Evolutionary conservation across 2,329 filamentous ascomycete genomes (phyloP).

Genomic region (Fusarium xylarioides): DNA sequence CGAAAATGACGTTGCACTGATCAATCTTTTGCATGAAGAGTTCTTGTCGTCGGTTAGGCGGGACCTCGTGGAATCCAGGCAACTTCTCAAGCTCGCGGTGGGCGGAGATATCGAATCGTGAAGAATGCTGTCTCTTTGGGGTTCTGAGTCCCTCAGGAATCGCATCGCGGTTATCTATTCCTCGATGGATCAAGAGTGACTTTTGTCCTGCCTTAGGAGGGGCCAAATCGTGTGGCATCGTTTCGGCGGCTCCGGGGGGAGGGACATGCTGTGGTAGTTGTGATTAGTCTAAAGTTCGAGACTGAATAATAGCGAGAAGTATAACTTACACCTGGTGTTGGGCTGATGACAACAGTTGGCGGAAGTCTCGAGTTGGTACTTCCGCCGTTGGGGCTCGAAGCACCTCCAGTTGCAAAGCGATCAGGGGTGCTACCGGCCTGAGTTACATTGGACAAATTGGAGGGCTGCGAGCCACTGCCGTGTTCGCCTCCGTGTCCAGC

Average conservation of each 20-base stretch:
- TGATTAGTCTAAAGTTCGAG: conserved; percentile 15
- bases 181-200: conserved; percentile 84
- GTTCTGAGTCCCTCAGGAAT: conserved; percentile 94
- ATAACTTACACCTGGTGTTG: conserved; percentile 83
- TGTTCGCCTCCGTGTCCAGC: conserved; percentile 56
- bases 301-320: conserved; percentile 10
- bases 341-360: conserved; percentile 93
- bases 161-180: conserved; percentile 87
- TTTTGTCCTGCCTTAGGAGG: conserved; percentile 93
- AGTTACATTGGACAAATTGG: conserved; percentile 48
- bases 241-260: conserved; percentile 91
- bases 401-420: conserved; percentile 52
- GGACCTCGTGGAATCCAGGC: conserved; percentile 96
- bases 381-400: conserved; percentile 50
- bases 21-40: conserved; percentile 99
- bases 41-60: conserved; percentile 92
- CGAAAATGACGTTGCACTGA: conserved; percentile 99
- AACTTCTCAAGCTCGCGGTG: conserved; percentile 97
- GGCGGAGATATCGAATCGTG: conserved; percentile 96
- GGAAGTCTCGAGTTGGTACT: conserved; percentile 60
- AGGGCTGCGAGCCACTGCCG: conserved; percentile 52
- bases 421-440: conserved; percentile 52
- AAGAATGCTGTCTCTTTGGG: conserved; percentile 96
- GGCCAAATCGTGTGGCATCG: conserved; percentile 96
- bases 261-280: conserved; percentile 73